Conservation (phyloP, 1,139 yeast species). For the Starmera stellimalicola region DNA sequence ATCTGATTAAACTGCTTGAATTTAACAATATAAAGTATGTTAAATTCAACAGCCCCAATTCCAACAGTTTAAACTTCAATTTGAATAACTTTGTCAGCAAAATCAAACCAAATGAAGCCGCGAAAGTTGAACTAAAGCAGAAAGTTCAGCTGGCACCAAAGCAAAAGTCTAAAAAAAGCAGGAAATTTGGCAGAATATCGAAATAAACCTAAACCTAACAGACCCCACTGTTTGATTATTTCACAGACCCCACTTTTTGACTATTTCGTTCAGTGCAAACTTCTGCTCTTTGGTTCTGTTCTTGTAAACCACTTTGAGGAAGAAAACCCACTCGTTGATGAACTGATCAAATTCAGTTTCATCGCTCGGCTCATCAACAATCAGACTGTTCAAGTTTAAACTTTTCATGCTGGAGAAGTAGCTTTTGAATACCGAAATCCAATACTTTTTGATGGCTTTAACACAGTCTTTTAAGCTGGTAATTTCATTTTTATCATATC, state of each 20-base stretch:
- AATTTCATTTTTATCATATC: slow-evolving; percentile 32
- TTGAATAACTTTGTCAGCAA: no score
- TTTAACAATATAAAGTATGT: no score
- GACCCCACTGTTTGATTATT: no score
- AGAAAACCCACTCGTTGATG: slow-evolving; percentile 40
- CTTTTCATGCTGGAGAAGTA: slow-evolving; percentile 25
- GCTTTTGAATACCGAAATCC: slow-evolving; percentile 51
- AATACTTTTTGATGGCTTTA: slow-evolving; percentile 33
- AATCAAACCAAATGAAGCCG: no score
- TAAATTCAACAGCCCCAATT: no score
- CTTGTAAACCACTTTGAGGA: slow-evolving; percentile 33
- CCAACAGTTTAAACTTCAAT: no score
- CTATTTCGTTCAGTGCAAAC: slow-evolving; percentile 29
- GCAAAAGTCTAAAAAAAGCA: no score
- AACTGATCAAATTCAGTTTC: slow-evolving; percentile 29
- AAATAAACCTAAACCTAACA: no score
- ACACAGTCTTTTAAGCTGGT: slow-evolving; percentile 33
- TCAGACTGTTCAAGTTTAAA: slow-evolving; percentile 22
- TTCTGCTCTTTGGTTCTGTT: slow-evolving; percentile 32
- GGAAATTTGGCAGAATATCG: no score
- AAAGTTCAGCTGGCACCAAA: no score
- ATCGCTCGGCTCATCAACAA: slow-evolving; percentile 24
- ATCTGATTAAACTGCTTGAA: no score
- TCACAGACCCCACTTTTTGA: slow-evolving; percentile 31
- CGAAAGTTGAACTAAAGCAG: no score